A percentile compares a stretch with the other conserved stretches of the same genome.
Evolutionary conservation across 1,284 basidiomycete species (phyloP).

Genomic region (Malassezia globosa): DNA sequence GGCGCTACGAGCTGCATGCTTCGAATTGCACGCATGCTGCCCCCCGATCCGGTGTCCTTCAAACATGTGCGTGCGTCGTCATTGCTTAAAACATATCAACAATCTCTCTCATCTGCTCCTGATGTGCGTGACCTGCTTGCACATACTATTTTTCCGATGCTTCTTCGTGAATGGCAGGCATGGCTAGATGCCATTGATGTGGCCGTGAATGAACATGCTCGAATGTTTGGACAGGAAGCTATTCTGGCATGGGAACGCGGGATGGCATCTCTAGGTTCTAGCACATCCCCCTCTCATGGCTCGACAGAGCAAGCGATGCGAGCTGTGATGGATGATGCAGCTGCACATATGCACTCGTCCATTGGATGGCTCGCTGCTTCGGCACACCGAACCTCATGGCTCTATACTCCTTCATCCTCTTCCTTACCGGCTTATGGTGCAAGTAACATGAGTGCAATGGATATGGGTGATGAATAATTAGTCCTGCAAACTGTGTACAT

Average conservation of each 20-base stretch:
- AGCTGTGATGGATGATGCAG: slow-evolving; percentile 6
- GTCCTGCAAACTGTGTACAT: too few species aligned
- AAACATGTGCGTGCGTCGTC: background rate
- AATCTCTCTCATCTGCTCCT: slow-evolving; percentile 8
- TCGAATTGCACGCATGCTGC: slow-evolving; percentile 26
- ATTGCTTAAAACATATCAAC: background rate
- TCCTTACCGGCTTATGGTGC: background rate
- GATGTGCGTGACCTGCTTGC: slow-evolving; percentile 34
- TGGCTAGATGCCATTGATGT: slow-evolving; percentile 25
- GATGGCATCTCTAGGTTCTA: slow-evolving; percentile 17
- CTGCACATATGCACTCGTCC: slow-evolving; percentile 6
- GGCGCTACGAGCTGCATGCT: slow-evolving; percentile 30
- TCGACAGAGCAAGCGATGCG: slow-evolving; percentile 7
- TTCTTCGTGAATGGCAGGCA: slow-evolving; percentile 35
- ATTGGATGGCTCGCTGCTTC: slow-evolving; percentile 14
- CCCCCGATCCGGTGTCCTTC: slow-evolving; percentile 14
- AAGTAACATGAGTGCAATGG: slow-evolving; percentile 10
- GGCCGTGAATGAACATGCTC: slow-evolving; percentile 34
- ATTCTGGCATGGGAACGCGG: slow-evolving; percentile 31
- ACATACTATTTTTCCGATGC: slow-evolving; percentile 27
- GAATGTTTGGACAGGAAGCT: slow-evolving; percentile 40
- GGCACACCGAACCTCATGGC: slow-evolving; percentile 6
- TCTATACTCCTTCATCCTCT: background rate
- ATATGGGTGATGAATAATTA: slow-evolving; percentile 4
- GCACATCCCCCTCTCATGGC: background rate